These are phyloP conservation scores for Solanum okadae DNA, from an alignment of 257 asterid genomes.

Conservation along the genomic window DNA sequence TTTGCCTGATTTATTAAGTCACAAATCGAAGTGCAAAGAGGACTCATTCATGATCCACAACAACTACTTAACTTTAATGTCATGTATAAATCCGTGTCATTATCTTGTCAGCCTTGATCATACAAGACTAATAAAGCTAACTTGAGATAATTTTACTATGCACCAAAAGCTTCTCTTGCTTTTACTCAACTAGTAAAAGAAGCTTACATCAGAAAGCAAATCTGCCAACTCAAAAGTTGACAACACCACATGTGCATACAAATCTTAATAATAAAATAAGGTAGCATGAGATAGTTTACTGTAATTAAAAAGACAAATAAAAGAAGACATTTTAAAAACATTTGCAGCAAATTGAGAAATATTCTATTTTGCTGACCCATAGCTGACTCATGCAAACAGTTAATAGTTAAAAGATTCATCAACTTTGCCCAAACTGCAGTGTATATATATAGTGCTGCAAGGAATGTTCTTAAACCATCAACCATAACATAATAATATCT, in stretches of 20 bases:
- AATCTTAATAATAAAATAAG: too few relatives aligned
- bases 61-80: neutral
- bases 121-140: neutral
- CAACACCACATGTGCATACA: too few relatives aligned
- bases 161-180: neutral
- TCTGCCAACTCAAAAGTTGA: too few relatives aligned
- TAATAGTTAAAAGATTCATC: neutral
- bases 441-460: neutral
- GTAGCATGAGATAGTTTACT: too few relatives aligned
- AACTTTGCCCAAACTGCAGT: too few relatives aligned
- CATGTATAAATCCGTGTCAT: neutral
- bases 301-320: too few relatives aligned
- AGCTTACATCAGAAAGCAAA: too few relatives aligned
- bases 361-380: neutral
- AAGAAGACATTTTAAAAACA: too few relatives aligned
- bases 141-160: neutral
- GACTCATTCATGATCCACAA: neutral
- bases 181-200: neutral
- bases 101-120: neutral
- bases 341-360: neutral
- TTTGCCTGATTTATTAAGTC: neutral
- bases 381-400: neutral
- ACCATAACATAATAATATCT: neutral
- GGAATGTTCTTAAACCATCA: neutral
- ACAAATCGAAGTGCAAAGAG: neutral